Base-by-base conservation (phyloP, 2,329 filamentous ascomycete species). In the Rhinocladiella similis region DNA sequence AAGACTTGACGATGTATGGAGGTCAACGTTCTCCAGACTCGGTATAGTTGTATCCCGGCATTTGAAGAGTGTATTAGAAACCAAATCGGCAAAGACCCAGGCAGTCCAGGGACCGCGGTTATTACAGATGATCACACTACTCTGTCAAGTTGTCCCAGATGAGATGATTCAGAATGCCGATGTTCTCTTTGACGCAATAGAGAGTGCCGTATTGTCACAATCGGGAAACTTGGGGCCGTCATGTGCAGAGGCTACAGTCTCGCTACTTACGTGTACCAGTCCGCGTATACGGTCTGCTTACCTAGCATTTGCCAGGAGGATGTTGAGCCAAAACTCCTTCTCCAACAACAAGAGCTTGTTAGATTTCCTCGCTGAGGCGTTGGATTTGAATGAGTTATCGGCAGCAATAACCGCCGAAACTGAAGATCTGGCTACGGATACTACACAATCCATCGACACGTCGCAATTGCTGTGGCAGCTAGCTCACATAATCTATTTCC, bases 401-500 rank as follows among this genome's bases (percentile, higher is more conserved):
- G 19, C 6, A 14, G 59, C 56, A 12, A 52, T 61, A 5, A 29
- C 47, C 12, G 45, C 66, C 25, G 41, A 54, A 33, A 29, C 51
- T 13, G 53, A 58, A 22, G 48, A 56, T 12, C 19, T 55, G 35
- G 68, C 65, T 33, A 66, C 70, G 29, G 65, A 66, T 13, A 60
- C 65, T 57, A 72, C 67, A 59, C 72, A 65, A 70, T 74, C 70
- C 60, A 75, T 53, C 20, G 70, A 73, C 57, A 67, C 68, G 9
- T 70, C 75, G 41, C 70, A 70, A 56, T 77, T 79, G 14, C 67
- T 85, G 16, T 85, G 83, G 75, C 71, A 87, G 7, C 73, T 87
- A 41, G 77, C 80, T 20, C 80, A 83, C 60, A 79, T 86, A 58
- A 82, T 87, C 47, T 85, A 77, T 66, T 80, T 84, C 63, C 77